phyloP scores from a whole-genome alignment of 2,329 filamentous ascomycete species.

The Neofusicoccum kwambonambiense region DNA sequence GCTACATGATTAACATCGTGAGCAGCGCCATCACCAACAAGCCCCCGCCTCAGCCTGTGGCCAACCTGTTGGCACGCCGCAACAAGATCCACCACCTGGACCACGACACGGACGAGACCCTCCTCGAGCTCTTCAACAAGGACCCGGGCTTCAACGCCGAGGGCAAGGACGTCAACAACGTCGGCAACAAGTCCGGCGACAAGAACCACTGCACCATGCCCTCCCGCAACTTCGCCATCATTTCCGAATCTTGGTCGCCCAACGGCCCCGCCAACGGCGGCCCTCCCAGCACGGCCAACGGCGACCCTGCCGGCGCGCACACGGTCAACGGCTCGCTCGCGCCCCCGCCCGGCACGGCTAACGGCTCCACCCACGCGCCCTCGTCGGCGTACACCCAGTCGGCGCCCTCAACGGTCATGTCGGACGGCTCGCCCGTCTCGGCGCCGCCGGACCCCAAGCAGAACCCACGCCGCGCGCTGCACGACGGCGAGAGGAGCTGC shows the following conservation, averaged over 20 bases:
- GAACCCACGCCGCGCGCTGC: conserved; percentile 62
- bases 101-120: conserved; percentile 62
- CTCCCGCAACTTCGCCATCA: conserved; percentile 63
- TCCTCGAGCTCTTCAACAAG: conserved; percentile 62
- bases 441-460: conserved; percentile 48
- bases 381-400: conserved; percentile 24
- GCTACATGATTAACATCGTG: conserved; percentile 65
- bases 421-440: not conserved
- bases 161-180: conserved; percentile 50
- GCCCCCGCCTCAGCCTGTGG: conserved; percentile 63
- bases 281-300: conserved; percentile 28
- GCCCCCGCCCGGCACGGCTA: conserved; percentile 19
- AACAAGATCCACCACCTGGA: conserved; percentile 68
- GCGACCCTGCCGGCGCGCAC: conserved; percentile 25
- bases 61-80: conserved; percentile 61
- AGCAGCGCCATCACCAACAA: conserved; percentile 68
- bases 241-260: conserved; percentile 51
- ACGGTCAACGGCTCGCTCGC: conserved; percentile 15
- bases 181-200: conserved; percentile 59
- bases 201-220: conserved; percentile 86
- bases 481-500: conserved; percentile 72
- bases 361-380: conserved; percentile 25
- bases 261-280: conserved; percentile 18
- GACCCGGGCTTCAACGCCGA: conserved; percentile 51
- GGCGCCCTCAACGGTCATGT: not conserved